A percentile compares a stretch with the other conserved stretches of the same genome.
These are phyloP conservation scores for Collariella sp. DNA, from an alignment of 495 filamentous ascomycete genomes.

Conservation along the genomic window DNA sequence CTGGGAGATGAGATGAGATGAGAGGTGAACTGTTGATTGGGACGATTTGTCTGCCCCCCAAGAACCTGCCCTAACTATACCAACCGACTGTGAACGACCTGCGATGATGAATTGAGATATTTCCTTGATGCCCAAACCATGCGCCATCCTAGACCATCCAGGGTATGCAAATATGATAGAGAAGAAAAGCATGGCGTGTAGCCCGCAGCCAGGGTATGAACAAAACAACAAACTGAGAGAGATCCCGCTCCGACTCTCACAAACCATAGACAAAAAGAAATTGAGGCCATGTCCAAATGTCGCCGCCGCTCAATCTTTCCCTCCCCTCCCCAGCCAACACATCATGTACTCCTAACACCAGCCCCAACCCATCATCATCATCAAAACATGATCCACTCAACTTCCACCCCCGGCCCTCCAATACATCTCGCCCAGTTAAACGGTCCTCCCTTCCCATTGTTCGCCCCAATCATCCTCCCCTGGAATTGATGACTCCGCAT, in stretches of 20 bases:
- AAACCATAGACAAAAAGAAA: background rate
- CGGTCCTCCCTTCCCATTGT: conserved; percentile 29
- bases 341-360: background rate
- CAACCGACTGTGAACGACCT: background rate
- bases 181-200: background rate
- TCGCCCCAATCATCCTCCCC: background rate
- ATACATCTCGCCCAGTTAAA: conserved; percentile 76
- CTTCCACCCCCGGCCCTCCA: conserved; percentile 55
- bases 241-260: background rate
- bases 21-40: background rate
- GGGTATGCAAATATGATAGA: conserved; percentile 9
- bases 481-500: conserved; percentile 3
- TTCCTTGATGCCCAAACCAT: background rate
- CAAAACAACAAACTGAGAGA: background rate
- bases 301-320: background rate
- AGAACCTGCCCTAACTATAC: background rate
- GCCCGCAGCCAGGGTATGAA: background rate
- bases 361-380: background rate
- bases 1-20: background rate
- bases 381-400: conserved; percentile 82
- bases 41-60: background rate
- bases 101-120: background rate
- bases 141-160: background rate
- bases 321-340: background rate
- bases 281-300: background rate